These are phyloP conservation scores for Megacollybia marginata DNA, from an alignment of 768 basidiomycete genomes.

Conservation along the genomic window DNA sequence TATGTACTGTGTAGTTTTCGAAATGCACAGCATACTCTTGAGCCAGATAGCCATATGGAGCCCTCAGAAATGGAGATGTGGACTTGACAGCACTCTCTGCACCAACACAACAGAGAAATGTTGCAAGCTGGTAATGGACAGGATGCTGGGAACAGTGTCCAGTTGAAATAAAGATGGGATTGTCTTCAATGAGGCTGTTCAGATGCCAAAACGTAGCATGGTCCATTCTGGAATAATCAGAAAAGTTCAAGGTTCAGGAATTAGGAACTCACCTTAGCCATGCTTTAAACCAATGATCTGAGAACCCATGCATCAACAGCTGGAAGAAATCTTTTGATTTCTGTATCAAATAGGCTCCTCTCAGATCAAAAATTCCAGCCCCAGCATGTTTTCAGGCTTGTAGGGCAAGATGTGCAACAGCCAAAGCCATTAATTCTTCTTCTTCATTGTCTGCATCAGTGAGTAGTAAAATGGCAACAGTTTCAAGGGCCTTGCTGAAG, in stretches of 20 bases:
- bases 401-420: neutral
- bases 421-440: neutral
- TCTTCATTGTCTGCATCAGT: neutral
- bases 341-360: neutral
- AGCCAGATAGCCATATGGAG: slow-evolving; percentile 6
- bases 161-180: slow-evolving; percentile 6
- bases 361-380: too few relatives aligned
- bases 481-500: neutral
- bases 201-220: neutral
- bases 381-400: neutral
- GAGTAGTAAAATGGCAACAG: neutral
- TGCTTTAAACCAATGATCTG: neutral
- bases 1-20: slow-evolving; percentile 1
- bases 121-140: slow-evolving; percentile 10
- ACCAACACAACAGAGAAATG: slow-evolving; percentile 7
- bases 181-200: neutral
- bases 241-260: neutral
- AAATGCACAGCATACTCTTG: slow-evolving; percentile 8
- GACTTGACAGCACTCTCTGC: neutral
- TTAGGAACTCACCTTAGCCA: neutral
- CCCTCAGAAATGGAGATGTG: slow-evolving; percentile 7
- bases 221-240: neutral
- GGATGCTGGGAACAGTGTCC: slow-evolving; percentile 8
- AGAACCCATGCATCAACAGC: neutral
- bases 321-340: slow-evolving; percentile 1